Evolutionary conservation across 805 yeast species (phyloP).

Genomic region (Nakazawaea laoshanensis): DNA sequence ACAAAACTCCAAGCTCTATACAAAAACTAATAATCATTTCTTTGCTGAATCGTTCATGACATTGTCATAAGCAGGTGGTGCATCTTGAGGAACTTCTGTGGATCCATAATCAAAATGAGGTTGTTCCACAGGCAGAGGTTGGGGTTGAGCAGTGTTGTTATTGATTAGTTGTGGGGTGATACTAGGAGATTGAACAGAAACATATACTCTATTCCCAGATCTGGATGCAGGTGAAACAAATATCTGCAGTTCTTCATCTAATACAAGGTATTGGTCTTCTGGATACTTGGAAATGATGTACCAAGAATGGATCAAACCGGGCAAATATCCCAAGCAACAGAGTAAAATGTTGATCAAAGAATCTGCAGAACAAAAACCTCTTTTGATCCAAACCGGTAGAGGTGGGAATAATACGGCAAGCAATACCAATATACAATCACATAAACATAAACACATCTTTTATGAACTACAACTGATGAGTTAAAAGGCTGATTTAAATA

Average conservation of each 20-base stretch:
- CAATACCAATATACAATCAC: slow-evolving; percentile 61
- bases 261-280: slow-evolving; percentile 8
- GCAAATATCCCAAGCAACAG: slow-evolving; percentile 56
- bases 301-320: slow-evolving; percentile 63
- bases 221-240: slow-evolving; percentile 7
- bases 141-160: slow-evolving; percentile 13
- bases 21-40: neutral
- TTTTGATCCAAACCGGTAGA: slow-evolving; percentile 63
- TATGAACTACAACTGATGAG: no score
- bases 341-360: slow-evolving; percentile 56
- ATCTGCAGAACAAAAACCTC: slow-evolving; percentile 69
- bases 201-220: slow-evolving; percentile 3
- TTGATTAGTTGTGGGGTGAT: slow-evolving; percentile 2
- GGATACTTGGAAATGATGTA: slow-evolving; percentile 57
- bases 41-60: slow-evolving; percentile 25
- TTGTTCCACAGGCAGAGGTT: neutral
- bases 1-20: neutral
- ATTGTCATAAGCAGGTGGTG: slow-evolving; percentile 28
- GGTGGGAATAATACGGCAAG: slow-evolving; percentile 73
- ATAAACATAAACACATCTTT: slow-evolving; percentile 22
- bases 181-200: slow-evolving; percentile 16
- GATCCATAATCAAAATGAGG: slow-evolving; percentile 11
- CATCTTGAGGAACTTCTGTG: slow-evolving; percentile 15
- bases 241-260: slow-evolving; percentile 12
- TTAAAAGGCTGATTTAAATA: no score